Evolutionary conservation across 768 basidiomycete species (phyloP), one percentile per base, ranked within the genome.

Genomic region (Albatrellus ellisii): DNA sequence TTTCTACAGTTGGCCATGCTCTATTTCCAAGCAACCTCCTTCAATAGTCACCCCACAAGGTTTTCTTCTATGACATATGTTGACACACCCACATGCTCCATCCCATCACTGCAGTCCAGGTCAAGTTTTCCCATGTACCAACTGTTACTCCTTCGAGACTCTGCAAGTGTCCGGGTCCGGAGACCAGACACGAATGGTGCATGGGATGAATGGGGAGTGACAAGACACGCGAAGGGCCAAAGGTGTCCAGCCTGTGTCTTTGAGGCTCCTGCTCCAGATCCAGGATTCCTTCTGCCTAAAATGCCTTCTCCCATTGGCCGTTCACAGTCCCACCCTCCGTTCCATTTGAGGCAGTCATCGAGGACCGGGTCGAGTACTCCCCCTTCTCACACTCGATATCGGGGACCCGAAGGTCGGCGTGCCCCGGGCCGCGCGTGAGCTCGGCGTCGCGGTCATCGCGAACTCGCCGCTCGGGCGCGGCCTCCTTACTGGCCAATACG

Each of bases 281-380:
- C n/a, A n/a, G n/a, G n/a, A n/a, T n/a, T 74, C 0, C 61, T 74
- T 66, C n/a, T 52, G 56, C 10, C 44, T 68, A 14, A 65, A 58
- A 1, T 56, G 68, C 24, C 52, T 52, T 17, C 47, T 70, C 14
- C 48, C 58, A 39, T 38, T 45, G 35, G 57, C 68, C 26, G 65
- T 57, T 9, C 47, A 50, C 28, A 65, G 60, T 37, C 57, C 65
- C 59, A 8, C 67, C 70, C 6, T 52, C 65, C 2, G 66, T 67
- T 2, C 72, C 73, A 52, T 56, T 71, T 20, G 50, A 63, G 1
- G 59, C 75, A 14, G 71, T 61, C 47, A 18, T 51, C 27, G 59
- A 59, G 2, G 22, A 57, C 9, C 56, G 62, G 41, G 53, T 58
- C 38, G 60, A 62, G 43, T 60, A 61, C 45, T 53, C 54, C 4